phyloP scores from a whole-genome alignment of 768 basidiomycete species.

The Artomyces pyxidatus region DNA sequence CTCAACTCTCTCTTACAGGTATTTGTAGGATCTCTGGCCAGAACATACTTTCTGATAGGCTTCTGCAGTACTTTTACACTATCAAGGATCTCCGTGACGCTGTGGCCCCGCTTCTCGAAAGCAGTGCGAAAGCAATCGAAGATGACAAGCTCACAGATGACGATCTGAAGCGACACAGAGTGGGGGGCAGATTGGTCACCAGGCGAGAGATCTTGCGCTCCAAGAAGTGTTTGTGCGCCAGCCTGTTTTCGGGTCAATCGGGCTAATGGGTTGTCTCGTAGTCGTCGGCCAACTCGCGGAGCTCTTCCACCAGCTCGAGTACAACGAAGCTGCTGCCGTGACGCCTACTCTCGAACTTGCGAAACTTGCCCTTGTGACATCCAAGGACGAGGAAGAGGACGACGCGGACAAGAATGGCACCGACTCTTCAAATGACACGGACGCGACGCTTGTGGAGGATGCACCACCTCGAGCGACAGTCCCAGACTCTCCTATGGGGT shows the following conservation, averaged over 20 bases:
- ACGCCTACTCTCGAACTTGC: conserved; percentile 83
- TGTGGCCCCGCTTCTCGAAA: conserved; percentile 50
- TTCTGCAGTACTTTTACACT: conserved; percentile 87
- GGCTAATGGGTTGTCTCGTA: conserved; percentile 25
- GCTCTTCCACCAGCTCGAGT: conserved; percentile 72
- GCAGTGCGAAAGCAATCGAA: conserved; percentile 44
- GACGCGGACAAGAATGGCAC: conserved; percentile 67
- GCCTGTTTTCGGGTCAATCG: conserved; percentile 8
- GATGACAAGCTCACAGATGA: conserved; percentile 74
- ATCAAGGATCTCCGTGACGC: conserved; percentile 82
- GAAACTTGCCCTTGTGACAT: conserved; percentile 85
- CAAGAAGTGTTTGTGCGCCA: conserved; percentile 53
- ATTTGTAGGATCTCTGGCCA: conserved; percentile 5
- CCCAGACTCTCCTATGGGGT: conserved; percentile 26
- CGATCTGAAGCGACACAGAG: conserved; percentile 74
- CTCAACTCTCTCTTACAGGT: conserved; percentile 75
- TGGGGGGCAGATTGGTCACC: conserved; percentile 81
- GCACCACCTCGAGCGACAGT: conserved; percentile 22
- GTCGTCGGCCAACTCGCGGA: conserved; percentile 76
- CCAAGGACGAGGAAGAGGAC: conserved; percentile 84
- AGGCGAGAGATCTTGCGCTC: conserved; percentile 76
- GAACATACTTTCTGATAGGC: not conserved
- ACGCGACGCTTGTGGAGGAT: conserved; percentile 84
- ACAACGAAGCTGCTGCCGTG: conserved; percentile 54
- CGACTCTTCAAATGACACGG: conserved; percentile 79